Evolutionary conservation across 1,284 basidiomycete species (phyloP).

Genomic region (Moesziomyces antarcticus): DNA sequence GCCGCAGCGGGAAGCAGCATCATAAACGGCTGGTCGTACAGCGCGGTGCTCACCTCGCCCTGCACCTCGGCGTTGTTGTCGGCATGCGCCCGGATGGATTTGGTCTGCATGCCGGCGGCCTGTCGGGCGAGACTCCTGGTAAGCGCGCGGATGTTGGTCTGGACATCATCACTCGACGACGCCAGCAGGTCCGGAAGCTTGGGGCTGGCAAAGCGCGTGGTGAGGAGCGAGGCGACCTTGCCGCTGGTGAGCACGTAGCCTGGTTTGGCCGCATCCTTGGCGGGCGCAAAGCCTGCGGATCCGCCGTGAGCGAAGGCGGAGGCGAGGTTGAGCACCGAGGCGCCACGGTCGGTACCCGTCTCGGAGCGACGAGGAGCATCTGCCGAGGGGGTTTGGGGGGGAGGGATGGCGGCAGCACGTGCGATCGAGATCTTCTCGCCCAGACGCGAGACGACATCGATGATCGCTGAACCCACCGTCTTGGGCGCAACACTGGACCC

Average conservation of each 20-base stretch:
- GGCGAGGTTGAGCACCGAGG: constrained; percentile 70
- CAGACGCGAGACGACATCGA: constrained; percentile 82
- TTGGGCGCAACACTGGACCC: constrained; percentile 64
- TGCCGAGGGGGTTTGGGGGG: constrained; percentile 68
- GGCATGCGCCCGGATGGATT: constrained; percentile 70
- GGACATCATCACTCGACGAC: background rate
- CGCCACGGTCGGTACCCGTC: constrained; percentile 8
- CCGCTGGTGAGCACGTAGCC: constrained; percentile 47
- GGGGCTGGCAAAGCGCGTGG: constrained; percentile 37
- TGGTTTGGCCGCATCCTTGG: constrained; percentile 70
- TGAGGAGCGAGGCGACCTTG: constrained; percentile 53
- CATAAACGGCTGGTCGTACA: constrained; percentile 86
- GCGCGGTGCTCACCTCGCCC: constrained; percentile 73
- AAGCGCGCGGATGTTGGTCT: constrained; percentile 74
- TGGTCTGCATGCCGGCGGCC: constrained; percentile 84
- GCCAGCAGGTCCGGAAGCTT: constrained; percentile 23
- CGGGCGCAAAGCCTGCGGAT: constrained; percentile 65
- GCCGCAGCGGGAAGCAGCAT: constrained; percentile 71
- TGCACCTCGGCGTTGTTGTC: constrained; percentile 57
- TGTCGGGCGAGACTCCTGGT: constrained; percentile 84
- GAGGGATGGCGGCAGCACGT: constrained; percentile 79
- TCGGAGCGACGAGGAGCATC: constrained; percentile 41
- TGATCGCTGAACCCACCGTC: constrained; percentile 81
- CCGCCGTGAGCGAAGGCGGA: constrained; percentile 82
- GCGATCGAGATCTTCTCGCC: constrained; percentile 88